Conservation (phyloP, 1,284 basidiomycete species). For the Ustilago trichophora region DNA sequence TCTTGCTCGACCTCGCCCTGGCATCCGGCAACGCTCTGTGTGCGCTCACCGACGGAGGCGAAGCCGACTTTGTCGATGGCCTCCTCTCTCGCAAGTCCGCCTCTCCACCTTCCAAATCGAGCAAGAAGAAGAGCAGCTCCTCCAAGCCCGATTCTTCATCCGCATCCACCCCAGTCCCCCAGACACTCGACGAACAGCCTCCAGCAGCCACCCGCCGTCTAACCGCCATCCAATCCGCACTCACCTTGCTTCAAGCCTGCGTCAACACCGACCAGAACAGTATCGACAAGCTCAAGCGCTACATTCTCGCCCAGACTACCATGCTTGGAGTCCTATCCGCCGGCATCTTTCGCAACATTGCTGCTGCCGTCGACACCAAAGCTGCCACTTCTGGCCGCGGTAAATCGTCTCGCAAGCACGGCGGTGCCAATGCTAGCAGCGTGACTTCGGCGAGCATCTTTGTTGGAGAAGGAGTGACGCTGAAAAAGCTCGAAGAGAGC, state of each 20-base stretch:
- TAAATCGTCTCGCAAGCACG: constrained; percentile 18
- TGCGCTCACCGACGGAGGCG: constrained; percentile 49
- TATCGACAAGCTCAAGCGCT: constrained; percentile 44
- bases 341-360: constrained; percentile 43
- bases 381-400: not conserved
- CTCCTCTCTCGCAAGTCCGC: constrained; percentile 19
- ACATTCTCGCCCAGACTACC: constrained; percentile 37
- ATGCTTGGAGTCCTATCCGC: constrained; percentile 48
- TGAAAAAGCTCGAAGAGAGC: constrained; percentile 30
- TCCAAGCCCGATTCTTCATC: not conserved
- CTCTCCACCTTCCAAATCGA: constrained; percentile 5
- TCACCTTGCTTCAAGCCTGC: constrained; percentile 42
- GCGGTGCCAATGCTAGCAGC: not conserved
- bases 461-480: constrained; percentile 3
- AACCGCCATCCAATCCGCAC: constrained; percentile 24
- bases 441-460: constrained; percentile 35
- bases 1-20: constrained; percentile 38
- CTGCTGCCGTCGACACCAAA: constrained; percentile 28
- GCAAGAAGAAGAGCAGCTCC: constrained; percentile 41
- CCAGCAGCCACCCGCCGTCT: constrained; percentile 29
- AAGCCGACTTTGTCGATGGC: constrained; percentile 43
- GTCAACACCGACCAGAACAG: constrained; percentile 21
- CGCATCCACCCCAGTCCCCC: too few relatives aligned
- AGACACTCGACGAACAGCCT: constrained; percentile 36
- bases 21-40: constrained; percentile 52